phyloP scores from a whole-genome alignment of 2,329 filamentous ascomycete genomes.

The Fusarium xylarioides region DNA sequence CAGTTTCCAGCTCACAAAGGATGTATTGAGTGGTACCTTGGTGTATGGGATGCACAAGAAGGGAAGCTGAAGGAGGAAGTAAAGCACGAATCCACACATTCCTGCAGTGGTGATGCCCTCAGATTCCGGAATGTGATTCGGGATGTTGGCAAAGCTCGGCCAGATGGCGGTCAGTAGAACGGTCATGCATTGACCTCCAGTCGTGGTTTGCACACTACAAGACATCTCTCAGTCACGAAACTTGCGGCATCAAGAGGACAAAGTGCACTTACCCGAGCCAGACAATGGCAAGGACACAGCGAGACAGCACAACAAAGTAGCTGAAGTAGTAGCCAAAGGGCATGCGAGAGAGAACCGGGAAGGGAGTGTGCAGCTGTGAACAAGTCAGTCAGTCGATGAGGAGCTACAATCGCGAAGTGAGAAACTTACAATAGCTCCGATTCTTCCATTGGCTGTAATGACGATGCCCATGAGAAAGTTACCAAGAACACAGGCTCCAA shows the following conservation, averaged over 20 bases:
- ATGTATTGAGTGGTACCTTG: not conserved
- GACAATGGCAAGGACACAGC: constrained; percentile 8
- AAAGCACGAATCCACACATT: not conserved
- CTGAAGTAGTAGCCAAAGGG: constrained; percentile 10
- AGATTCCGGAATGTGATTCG: not conserved
- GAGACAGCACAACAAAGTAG: constrained; percentile 7
- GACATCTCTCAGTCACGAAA: not conserved
- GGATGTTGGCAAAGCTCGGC: constrained; percentile 10
- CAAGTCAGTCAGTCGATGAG: not conserved
- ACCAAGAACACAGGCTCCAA: constrained; percentile 9
- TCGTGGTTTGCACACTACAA: constrained; percentile 4
- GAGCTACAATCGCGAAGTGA: not conserved
- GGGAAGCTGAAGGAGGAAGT: constrained; percentile 10
- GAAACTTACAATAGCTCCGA: constrained; percentile 6
- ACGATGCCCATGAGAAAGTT: constrained; percentile 8
- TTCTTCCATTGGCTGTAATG: constrained; percentile 7
- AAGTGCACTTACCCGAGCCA: constrained; percentile 1
- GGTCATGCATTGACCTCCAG: constrained; percentile 14
- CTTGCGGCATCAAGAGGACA: not conserved
- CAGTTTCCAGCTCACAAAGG: fast-evolving
- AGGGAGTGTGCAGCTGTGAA: not conserved
- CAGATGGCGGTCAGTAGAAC: constrained; percentile 5
- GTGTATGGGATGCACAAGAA: constrained; percentile 2
- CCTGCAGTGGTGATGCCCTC: not conserved
- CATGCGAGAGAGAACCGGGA: constrained; percentile 7